These are phyloP conservation scores for Flaveria linearis DNA, from an alignment of 129 eudicot species.

Conservation along the genomic window DNA sequence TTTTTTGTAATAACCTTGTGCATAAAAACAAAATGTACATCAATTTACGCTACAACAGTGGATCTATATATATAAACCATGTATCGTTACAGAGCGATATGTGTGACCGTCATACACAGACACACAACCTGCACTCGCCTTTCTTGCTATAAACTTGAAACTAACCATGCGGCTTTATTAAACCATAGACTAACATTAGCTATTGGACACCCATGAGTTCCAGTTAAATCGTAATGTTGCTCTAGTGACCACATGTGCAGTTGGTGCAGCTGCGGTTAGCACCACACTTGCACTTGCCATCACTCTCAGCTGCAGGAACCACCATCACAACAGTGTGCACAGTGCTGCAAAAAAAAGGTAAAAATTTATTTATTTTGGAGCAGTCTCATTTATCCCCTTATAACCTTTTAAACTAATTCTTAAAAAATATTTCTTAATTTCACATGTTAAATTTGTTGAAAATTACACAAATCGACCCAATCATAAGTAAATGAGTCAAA, in stretches of 20 bases:
- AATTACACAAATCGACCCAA: background rate
- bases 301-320: constrained; percentile 50
- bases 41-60: background rate
- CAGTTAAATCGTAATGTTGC: constrained; percentile 10
- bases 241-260: constrained; percentile 70
- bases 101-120: background rate
- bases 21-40: background rate
- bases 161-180: constrained; percentile 15
- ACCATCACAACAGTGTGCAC: constrained; percentile 41
- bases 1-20: background rate
- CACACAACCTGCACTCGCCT: no score
- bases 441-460: background rate
- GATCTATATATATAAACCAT: constrained; percentile 16
- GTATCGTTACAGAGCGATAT: constrained; percentile 2
- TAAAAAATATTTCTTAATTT: background rate
- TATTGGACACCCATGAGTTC: constrained; percentile 12
- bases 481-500: background rate
- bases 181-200: constrained; percentile 30
- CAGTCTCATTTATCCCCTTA: no score
- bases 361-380: background rate
- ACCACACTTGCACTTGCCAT: constrained; percentile 77
- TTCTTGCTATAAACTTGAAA: no score
- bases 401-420: background rate
- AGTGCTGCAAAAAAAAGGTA: constrained; percentile 39
- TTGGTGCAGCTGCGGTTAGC: constrained; percentile 51